A percentile compares a stretch with the other conserved stretches of the same genome.
These are phyloP conservation scores for Thalassia testudinum DNA, from an alignment of 116 monocot species.

Conservation along the genomic window DNA sequence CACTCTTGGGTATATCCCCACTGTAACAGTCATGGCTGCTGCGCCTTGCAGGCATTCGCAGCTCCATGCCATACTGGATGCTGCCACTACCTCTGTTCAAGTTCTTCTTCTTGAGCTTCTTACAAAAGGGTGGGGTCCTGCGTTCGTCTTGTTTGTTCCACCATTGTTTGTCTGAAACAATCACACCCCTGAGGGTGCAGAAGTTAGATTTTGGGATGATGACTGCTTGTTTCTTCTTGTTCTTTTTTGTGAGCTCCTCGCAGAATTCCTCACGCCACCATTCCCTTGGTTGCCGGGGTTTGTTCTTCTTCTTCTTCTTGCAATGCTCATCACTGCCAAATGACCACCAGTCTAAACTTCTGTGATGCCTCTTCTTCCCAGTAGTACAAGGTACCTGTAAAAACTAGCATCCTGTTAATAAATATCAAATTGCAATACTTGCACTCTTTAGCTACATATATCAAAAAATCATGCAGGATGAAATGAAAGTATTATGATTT, in stretches of 20 bases:
- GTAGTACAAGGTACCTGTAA: constrained; percentile 7
- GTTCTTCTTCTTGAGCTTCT: constrained; percentile 33
- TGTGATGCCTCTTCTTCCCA: constrained; percentile 29
- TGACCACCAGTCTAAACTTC: constrained; percentile 60
- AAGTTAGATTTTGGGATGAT: constrained; percentile 24
- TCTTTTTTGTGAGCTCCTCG: constrained; percentile 78
- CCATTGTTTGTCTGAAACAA: constrained; percentile 31
- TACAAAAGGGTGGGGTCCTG: constrained; percentile 3
- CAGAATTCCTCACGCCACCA: constrained; percentile 99
- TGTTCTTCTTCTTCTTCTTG: constrained; percentile 37
- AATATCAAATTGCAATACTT: no score
- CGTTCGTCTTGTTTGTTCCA: constrained; percentile 41
- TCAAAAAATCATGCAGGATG: no score
- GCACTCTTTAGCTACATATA: no score
- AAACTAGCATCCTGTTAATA: no score
- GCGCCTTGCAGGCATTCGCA: constrained; percentile 15
- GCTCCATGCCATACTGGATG: constrained; percentile 15
- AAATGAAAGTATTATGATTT: no score
- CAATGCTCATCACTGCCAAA: constrained; percentile 27
- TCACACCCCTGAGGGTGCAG: constrained; percentile 6
- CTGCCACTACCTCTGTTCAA: constrained; percentile 30
- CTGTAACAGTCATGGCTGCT: constrained; percentile 44
- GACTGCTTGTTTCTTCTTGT: constrained; percentile 17
- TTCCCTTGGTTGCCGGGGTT: constrained; percentile 39
- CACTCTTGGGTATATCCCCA: constrained; percentile 69